Conservation (phyloP, 192 early-diverging fungal species). For the Rhizoclosmatium sp. region DNA sequence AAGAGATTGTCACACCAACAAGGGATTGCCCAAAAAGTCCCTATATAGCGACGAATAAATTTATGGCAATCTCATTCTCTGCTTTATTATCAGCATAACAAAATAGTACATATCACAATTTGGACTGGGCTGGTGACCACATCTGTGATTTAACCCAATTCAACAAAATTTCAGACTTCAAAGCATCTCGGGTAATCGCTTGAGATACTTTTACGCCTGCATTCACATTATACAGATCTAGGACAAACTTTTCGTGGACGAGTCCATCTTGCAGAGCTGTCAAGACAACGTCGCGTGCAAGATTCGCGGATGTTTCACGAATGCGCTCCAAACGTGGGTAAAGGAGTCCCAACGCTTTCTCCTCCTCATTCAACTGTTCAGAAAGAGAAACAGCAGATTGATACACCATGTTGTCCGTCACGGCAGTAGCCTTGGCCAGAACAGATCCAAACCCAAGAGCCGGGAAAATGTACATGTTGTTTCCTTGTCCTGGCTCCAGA, state of each 20-base stretch:
- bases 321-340: conserved; percentile 86
- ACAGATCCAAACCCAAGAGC: conserved; percentile 86
- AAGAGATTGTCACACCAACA: conserved; percentile 15
- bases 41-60: not conserved
- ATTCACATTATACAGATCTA: not conserved
- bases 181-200: no score
- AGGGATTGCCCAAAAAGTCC: conserved; percentile 9
- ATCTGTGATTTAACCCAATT: conserved; percentile 11
- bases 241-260: not conserved
- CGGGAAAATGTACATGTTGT: conserved; percentile 97
- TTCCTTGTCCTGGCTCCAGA: conserved; percentile 81
- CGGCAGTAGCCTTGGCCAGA: conserved; percentile 68
- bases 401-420: conserved; percentile 85
- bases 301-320: conserved; percentile 56
- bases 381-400: conserved; percentile 78
- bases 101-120: no score
- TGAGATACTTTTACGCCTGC: not conserved
- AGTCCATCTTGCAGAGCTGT: conserved; percentile 13
- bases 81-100: not conserved
- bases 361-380: conserved; percentile 71
- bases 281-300: conserved; percentile 23
- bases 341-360: conserved; percentile 72
- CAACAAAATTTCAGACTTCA: not conserved
- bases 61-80: conserved; percentile 1
- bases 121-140: not conserved